Conservation (phyloP, 345 rosid species). For the Hibiscus mutabilis region DNA sequence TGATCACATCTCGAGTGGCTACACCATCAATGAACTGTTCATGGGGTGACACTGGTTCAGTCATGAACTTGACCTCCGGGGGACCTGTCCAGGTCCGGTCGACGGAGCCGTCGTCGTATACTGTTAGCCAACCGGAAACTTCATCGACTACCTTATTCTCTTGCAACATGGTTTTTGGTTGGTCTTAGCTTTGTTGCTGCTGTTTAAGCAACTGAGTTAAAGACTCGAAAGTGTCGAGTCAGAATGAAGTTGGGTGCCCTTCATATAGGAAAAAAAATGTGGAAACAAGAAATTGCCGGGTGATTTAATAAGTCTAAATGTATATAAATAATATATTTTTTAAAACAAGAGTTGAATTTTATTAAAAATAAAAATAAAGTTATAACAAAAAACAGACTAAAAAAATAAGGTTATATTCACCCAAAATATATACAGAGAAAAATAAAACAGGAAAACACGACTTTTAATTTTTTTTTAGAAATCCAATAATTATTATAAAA, state of each 20-base stretch:
- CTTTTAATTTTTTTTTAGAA: no score
- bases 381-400: no score
- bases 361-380: no score
- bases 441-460: no score
- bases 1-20: slow-evolving; percentile 37
- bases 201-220: neutral
- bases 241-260: neutral
- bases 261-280: neutral
- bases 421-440: no score
- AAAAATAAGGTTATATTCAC: no score
- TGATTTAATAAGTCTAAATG: no score
- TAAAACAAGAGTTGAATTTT: no score
- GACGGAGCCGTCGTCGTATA: slow-evolving; percentile 48
- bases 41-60: slow-evolving; percentile 47
- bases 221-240: neutral
- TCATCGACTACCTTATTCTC: slow-evolving; percentile 34
- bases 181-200: neutral
- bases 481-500: no score
- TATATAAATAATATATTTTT: no score
- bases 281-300: neutral
- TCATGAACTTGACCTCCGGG: slow-evolving; percentile 49
- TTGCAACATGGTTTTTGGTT: slow-evolving; percentile 19
- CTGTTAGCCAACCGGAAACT: slow-evolving; percentile 63
- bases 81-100: slow-evolving; percentile 67
- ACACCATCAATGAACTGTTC: slow-evolving; percentile 39